Conservation (phyloP, 768 basidiomycete species). For the Dioszegia crocea region DNA sequence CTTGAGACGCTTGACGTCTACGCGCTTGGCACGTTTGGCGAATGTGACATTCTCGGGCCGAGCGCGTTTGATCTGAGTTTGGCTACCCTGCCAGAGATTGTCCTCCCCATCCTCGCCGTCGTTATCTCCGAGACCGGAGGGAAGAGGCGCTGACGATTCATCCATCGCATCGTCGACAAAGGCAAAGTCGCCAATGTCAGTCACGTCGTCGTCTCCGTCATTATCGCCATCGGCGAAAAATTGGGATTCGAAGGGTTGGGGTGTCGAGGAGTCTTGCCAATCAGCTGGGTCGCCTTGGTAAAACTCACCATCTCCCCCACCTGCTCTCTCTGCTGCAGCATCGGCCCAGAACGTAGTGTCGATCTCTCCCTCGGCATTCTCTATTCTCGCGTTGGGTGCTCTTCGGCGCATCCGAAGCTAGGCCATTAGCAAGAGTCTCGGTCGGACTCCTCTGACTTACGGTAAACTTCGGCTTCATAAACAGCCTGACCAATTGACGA, state of each 20-base stretch:
- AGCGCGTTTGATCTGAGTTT: slow-evolving; percentile 66
- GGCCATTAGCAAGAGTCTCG: neutral
- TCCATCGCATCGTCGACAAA: slow-evolving; percentile 57
- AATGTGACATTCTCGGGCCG: slow-evolving; percentile 87
- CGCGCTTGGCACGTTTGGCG: slow-evolving; percentile 89
- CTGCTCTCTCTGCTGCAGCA: slow-evolving; percentile 72
- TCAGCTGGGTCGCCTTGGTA: neutral
- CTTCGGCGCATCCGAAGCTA: slow-evolving; percentile 88
- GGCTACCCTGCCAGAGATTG: slow-evolving; percentile 78
- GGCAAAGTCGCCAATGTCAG: slow-evolving; percentile 62
- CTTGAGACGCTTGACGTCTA: slow-evolving; percentile 93
- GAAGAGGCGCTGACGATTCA: slow-evolving; percentile 21
- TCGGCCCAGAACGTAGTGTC: slow-evolving; percentile 98
- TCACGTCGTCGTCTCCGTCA: slow-evolving; percentile 61
- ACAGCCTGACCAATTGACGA: slow-evolving; percentile 80
- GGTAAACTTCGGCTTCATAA: slow-evolving; percentile 92
- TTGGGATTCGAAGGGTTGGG: slow-evolving; percentile 85
- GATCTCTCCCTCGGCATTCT: slow-evolving; percentile 71
- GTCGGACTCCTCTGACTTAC: slow-evolving; percentile 54
- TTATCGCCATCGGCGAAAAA: slow-evolving; percentile 90
- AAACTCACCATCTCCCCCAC: slow-evolving; percentile 53
- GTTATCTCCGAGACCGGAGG: slow-evolving; percentile 7
- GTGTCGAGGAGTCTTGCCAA: slow-evolving; percentile 9
- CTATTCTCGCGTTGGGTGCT: slow-evolving; percentile 52
- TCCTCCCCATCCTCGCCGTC: slow-evolving; percentile 72